Evolutionary conservation across 768 basidiomycete species (phyloP).

Genomic region (Mycena belliarum): DNA sequence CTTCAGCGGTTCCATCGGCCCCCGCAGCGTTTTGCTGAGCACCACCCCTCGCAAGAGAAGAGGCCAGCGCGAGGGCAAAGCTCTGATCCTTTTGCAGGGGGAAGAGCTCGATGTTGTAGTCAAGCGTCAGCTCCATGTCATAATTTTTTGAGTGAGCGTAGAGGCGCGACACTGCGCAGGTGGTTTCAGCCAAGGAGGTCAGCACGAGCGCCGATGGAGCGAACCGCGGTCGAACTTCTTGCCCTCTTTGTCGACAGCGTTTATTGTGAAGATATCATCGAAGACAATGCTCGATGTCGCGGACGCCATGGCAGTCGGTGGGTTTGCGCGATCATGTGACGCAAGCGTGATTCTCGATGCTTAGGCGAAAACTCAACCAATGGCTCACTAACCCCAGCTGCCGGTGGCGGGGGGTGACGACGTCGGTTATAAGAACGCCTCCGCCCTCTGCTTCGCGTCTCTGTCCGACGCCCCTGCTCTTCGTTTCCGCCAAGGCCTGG

Average conservation of each 20-base stretch:
- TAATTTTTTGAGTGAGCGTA: slow-evolving; percentile 89
- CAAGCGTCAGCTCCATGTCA: slow-evolving; percentile 90
- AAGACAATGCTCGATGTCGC: slow-evolving; percentile 80
- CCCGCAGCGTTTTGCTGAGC: slow-evolving; percentile 41
- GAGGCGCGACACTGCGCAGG: slow-evolving; percentile 78
- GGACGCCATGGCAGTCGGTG: slow-evolving; percentile 44
- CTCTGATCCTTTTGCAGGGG: slow-evolving; percentile 66
- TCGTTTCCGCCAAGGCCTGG: slow-evolving; percentile 51
- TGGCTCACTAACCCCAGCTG: no score
- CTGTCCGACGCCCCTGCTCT: slow-evolving; percentile 54
- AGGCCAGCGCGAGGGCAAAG: slow-evolving; percentile 85
- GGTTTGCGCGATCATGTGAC: no score
- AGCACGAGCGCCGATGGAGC: slow-evolving; percentile 23
- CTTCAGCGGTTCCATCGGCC: slow-evolving; percentile 51
- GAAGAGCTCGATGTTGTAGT: slow-evolving; percentile 92
- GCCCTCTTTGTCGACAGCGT: slow-evolving; percentile 85
- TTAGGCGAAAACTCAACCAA: no score
- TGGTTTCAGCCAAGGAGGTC: slow-evolving; percentile 12
- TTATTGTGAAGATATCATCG: slow-evolving; percentile 90
- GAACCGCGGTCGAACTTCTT: slow-evolving; percentile 97
- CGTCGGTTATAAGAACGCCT: slow-evolving; percentile 40
- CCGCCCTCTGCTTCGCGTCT: slow-evolving; percentile 43
- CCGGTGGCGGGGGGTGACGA: no score
- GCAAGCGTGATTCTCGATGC: no score
- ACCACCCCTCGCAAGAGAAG: slow-evolving; percentile 67